Conservation (phyloP, 2,329 filamentous ascomycete species). For the Xylaria arbuscula region DNA sequence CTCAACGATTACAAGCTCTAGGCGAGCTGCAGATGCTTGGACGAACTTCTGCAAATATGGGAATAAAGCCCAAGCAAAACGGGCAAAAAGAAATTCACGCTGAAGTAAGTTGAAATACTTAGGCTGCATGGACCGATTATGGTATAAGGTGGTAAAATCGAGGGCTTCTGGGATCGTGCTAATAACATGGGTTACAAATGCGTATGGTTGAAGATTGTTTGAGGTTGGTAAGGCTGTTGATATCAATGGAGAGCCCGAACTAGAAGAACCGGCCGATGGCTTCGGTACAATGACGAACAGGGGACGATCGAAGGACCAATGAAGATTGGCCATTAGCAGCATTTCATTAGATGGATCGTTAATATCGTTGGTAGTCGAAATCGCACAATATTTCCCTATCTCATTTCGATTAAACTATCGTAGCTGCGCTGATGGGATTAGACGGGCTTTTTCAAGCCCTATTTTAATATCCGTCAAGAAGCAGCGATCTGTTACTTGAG, state of each 20-base stretch:
- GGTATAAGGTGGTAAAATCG: conserved; percentile 9
- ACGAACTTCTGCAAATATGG: conserved; percentile 5
- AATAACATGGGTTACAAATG: conserved; percentile 11
- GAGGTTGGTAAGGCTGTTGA: background rate
- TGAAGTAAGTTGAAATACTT: conserved; percentile 8
- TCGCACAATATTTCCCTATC: background rate
- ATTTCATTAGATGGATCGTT: background rate
- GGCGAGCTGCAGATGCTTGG: background rate
- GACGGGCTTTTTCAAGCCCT: conserved; percentile 9
- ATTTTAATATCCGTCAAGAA: conserved; percentile 2
- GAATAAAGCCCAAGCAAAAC: conserved; percentile 23
- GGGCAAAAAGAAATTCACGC: conserved; percentile 18
- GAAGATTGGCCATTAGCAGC: conserved; percentile 6
- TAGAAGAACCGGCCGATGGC: background rate
- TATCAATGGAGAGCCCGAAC: conserved; percentile 6
- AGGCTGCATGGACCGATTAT: conserved; percentile 12
- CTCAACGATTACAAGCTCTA: background rate
- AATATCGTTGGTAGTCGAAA: background rate
- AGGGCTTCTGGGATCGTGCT: conserved; percentile 4
- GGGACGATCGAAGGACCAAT: background rate
- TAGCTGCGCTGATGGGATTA: background rate
- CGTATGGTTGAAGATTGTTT: background rate
- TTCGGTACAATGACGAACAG: conserved; percentile 14
- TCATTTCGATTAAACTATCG: conserved; percentile 7
- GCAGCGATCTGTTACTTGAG: conserved; percentile 6